phyloP scores from a whole-genome alignment of 805 yeast species.

The Kodamaea laetipori region DNA sequence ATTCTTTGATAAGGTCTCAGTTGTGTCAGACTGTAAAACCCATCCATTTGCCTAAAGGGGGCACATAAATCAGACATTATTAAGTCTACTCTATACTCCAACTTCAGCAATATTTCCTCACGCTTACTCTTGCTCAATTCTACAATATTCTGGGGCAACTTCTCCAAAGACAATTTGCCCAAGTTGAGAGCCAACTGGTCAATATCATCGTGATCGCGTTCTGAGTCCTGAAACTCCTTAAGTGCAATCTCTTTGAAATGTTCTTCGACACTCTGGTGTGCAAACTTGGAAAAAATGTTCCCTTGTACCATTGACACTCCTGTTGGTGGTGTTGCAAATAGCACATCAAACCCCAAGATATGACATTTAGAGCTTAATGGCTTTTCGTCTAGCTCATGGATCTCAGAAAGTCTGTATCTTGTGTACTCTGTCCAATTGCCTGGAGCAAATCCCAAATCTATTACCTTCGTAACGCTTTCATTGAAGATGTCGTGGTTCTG shows the following conservation, averaged over 20 bases:
- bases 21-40: slow-evolving; percentile 40
- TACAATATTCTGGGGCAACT: slow-evolving; percentile 10
- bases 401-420: slow-evolving; percentile 26
- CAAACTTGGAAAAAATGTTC: slow-evolving; percentile 64
- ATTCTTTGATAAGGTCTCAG: slow-evolving; percentile 37
- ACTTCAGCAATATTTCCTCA: neutral
- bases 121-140: slow-evolving; percentile 12
- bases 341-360: slow-evolving; percentile 52
- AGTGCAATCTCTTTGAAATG: slow-evolving; percentile 33
- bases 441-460: slow-evolving; percentile 45
- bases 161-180: slow-evolving; percentile 9
- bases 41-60: slow-evolving; percentile 38
- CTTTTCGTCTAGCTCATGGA: slow-evolving; percentile 33
- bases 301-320: slow-evolving; percentile 87
- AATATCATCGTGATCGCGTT: slow-evolving; percentile 17
- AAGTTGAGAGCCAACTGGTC: slow-evolving; percentile 17
- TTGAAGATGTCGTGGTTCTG: slow-evolving; percentile 27
- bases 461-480: slow-evolving; percentile 28
- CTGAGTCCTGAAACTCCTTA: slow-evolving; percentile 12
- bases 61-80: slow-evolving; percentile 38
- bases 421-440: slow-evolving; percentile 44
- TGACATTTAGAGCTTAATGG: slow-evolving; percentile 34
- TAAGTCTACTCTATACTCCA: slow-evolving; percentile 37
- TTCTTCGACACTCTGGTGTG: slow-evolving; percentile 26
- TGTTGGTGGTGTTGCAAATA: slow-evolving; percentile 74